Evolutionary conservation across 2,329 filamentous ascomycete genomes (phyloP).

Genomic region (Colletotrichum incanum): DNA sequence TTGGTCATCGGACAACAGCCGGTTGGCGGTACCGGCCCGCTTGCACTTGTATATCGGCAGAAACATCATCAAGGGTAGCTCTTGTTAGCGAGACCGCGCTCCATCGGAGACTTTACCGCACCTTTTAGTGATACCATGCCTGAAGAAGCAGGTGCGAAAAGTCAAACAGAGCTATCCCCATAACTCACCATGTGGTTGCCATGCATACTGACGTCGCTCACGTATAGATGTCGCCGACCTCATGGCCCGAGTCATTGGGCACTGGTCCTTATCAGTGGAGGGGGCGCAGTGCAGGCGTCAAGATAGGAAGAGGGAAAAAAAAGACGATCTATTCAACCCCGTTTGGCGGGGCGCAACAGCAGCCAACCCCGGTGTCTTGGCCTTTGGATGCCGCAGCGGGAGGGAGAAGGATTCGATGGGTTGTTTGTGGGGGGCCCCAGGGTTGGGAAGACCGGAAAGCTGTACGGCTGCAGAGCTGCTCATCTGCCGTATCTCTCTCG

Average conservation of each 20-base stretch:
- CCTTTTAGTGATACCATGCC: conserved; percentile 8
- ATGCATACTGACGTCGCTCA: conserved; percentile 35
- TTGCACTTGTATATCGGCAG: conserved; percentile 2
- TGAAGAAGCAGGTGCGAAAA: conserved; percentile 35
- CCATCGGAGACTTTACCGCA: conserved; percentile 29
- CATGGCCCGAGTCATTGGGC: conserved; percentile 35
- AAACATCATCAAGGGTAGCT: conserved; percentile 26
- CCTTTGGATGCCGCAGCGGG: conserved; percentile 36
- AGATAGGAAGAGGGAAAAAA: conserved; percentile 24
- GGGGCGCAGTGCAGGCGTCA: conserved; percentile 19
- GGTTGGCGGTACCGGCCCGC: conserved; percentile 27
- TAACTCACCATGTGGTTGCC: conserved; percentile 27
- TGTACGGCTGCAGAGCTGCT: background rate
- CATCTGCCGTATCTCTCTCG: background rate
- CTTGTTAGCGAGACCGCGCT: background rate
- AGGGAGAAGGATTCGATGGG: background rate
- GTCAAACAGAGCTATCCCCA: background rate
- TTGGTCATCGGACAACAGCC: conserved; percentile 30
- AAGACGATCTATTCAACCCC: background rate
- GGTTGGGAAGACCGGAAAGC: background rate
- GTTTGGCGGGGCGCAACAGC: conserved; percentile 31
- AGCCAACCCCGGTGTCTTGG: conserved; percentile 33
- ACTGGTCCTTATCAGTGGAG: conserved; percentile 38
- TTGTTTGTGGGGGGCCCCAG: conserved; percentile 6
- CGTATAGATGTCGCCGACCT: background rate